Conservation (phyloP, 1,139 yeast genomes). For the Pichia sp. region DNA sequence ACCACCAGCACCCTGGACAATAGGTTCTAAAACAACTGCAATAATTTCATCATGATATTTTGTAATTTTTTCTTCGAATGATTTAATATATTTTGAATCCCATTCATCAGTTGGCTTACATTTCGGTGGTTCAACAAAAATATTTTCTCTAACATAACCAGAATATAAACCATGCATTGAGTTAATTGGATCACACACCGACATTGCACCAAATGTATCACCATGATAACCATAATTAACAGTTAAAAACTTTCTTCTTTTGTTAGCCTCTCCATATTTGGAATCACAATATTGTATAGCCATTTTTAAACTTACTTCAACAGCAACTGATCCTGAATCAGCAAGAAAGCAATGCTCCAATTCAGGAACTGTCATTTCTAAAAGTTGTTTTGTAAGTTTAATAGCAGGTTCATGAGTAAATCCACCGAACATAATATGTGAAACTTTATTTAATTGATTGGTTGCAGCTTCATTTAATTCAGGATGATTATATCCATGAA, state of each 20-base stretch:
- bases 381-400: conserved; percentile 20
- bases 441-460: conserved; percentile 24
- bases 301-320: conserved; percentile 46
- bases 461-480: conserved; percentile 27
- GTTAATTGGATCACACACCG: conserved; percentile 35
- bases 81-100: conserved; percentile 9
- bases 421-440: conserved; percentile 34
- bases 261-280: conserved; percentile 31
- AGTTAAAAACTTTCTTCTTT: conserved; percentile 43
- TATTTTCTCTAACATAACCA: conserved; percentile 27
- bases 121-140: conserved; percentile 28
- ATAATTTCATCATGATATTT: conserved; percentile 18
- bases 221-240: conserved; percentile 54
- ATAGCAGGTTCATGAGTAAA: conserved; percentile 31
- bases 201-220: conserved; percentile 47
- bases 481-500: conserved; percentile 31
- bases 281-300: conserved; percentile 48
- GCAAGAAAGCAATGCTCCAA: conserved; percentile 29
- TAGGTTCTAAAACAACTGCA: conserved; percentile 24
- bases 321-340: conserved; percentile 47
- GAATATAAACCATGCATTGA: conserved; percentile 30
- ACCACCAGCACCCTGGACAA: conserved; percentile 26
- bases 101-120: conserved; percentile 15
- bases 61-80: conserved; percentile 3
- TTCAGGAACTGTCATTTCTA: conserved; percentile 23